A percentile compares a stretch with the other conserved stretches of the same genome.
Conservation (phyloP, 2,329 filamentous ascomycete species). For the Phyllosticta citriasiana region DNA sequence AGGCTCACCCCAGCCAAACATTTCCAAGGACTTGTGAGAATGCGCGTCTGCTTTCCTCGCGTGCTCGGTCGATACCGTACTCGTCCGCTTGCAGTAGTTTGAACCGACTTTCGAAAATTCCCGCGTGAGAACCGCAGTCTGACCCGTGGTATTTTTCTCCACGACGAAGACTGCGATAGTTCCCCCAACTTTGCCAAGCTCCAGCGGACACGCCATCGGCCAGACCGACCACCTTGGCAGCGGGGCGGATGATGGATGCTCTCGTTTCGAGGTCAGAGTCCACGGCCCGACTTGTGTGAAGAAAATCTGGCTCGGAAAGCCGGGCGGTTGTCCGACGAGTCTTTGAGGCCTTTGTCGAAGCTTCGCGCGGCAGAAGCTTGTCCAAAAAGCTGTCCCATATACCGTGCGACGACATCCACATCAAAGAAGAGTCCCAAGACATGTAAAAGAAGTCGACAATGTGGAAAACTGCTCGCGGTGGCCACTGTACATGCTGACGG, state of each 20-base stretch:
- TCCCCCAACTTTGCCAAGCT: not conserved
- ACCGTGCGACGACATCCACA: not conserved
- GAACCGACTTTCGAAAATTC: not conserved
- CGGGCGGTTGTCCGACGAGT: not conserved
- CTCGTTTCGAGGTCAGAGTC: not conserved
- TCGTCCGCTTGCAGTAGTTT: not conserved
- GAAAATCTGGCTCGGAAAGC: not conserved
- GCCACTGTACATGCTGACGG: not conserved
- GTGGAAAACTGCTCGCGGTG: not conserved
- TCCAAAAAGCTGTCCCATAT: not conserved
- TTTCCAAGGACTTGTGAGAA: not conserved
- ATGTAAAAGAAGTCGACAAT: not conserved
- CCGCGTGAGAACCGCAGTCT: not conserved
- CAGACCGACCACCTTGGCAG: not conserved
- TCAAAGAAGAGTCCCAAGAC: not conserved
- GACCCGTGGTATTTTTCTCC: not conserved
- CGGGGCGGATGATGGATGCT: not conserved
- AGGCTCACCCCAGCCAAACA: not conserved
- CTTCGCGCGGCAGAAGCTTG: not conserved
- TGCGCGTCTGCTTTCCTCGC: not conserved
- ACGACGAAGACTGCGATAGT: not conserved
- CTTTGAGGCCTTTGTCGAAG: not conserved
- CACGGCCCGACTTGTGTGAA: not conserved
- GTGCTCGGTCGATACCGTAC: not conserved
- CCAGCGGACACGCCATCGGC: not conserved